Percentiles rank a stretch among this genome's conserved stretches.
These are phyloP conservation scores for Epichloe sp. DNA, from an alignment of 2,329 filamentous ascomycete species.

Conservation along the genomic window DNA sequence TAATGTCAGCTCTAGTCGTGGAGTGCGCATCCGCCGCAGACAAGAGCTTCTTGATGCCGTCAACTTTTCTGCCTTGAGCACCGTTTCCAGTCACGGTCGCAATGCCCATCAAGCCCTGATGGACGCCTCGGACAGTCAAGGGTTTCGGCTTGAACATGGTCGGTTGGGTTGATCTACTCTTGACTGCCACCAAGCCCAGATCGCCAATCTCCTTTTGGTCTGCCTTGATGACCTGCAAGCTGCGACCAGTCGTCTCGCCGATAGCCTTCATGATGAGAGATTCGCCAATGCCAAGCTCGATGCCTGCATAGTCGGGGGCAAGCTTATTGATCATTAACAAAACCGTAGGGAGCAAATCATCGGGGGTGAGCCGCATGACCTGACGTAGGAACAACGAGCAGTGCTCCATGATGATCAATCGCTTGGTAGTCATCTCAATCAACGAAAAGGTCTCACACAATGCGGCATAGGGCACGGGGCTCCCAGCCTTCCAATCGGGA, in stretches of 20 bases:
- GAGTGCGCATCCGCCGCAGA: conserved; percentile 70
- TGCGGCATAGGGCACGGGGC: conserved; percentile 86
- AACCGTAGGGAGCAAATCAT: conserved; percentile 77
- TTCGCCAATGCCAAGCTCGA: conserved; percentile 96
- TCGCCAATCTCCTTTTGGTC: conserved; percentile 97
- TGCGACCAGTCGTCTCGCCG: conserved; percentile 84
- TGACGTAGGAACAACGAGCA: conserved; percentile 86
- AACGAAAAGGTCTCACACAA: conserved; percentile 90
- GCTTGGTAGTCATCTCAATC: conserved; percentile 87
- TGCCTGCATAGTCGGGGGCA: conserved; percentile 88
- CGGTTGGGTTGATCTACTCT: conserved; percentile 86
- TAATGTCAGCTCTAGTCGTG: conserved; percentile 74
- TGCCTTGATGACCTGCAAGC: conserved; percentile 76
- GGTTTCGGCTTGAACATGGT: conserved; percentile 98
- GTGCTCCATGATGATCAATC: conserved; percentile 75
- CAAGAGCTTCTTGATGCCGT: conserved; percentile 91
- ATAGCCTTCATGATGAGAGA: conserved; percentile 98
- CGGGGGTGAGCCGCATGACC: conserved; percentile 80
- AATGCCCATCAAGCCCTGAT: conserved; percentile 76
- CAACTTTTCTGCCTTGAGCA: conserved; percentile 81
- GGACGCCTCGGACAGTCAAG: conserved; percentile 74
- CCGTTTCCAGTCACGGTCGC: conserved; percentile 79
- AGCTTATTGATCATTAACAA: conserved; percentile 97
- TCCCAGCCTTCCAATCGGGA: conserved; percentile 83
- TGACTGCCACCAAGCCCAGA: conserved; percentile 84